phyloP scores from a whole-genome alignment of 139 green algal genomes.

The Closterium sp. region DNA sequence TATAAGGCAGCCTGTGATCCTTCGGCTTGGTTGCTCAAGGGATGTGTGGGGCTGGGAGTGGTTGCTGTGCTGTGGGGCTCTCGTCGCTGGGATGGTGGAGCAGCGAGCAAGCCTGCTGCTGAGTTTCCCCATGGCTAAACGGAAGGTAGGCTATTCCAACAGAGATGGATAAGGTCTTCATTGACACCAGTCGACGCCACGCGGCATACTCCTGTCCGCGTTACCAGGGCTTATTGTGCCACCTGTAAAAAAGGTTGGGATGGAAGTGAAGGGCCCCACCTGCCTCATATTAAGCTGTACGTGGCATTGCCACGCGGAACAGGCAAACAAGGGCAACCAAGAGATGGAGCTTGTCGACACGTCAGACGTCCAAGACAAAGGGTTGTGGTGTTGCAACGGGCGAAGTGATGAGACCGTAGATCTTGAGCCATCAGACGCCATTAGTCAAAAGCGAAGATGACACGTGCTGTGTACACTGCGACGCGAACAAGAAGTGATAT shows the following conservation, averaged over 20 bases:
- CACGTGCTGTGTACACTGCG: neutral
- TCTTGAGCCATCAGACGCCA: neutral
- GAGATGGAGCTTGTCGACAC: neutral
- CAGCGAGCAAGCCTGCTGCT: neutral
- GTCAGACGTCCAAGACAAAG: neutral
- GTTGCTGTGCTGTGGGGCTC: neutral
- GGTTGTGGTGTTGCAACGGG: neutral
- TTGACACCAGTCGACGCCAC: neutral
- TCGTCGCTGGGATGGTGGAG: neutral
- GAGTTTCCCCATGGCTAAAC: neutral
- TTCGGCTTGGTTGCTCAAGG: neutral
- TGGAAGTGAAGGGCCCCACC: neutral
- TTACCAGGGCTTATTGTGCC: neutral
- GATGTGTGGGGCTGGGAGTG: neutral
- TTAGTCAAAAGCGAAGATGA: neutral
- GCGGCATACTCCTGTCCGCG: neutral
- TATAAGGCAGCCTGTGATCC: neutral
- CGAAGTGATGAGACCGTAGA: neutral
- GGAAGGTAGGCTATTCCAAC: neutral
- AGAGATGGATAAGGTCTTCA: neutral
- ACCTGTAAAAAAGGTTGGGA: neutral
- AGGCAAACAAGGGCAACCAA: neutral
- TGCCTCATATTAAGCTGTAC: neutral
- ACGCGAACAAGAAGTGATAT: neutral
- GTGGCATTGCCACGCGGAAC: neutral